Evolutionary conservation across 2,329 filamentous ascomycete species (phyloP).

Genomic region (Exophiala sp.): DNA sequence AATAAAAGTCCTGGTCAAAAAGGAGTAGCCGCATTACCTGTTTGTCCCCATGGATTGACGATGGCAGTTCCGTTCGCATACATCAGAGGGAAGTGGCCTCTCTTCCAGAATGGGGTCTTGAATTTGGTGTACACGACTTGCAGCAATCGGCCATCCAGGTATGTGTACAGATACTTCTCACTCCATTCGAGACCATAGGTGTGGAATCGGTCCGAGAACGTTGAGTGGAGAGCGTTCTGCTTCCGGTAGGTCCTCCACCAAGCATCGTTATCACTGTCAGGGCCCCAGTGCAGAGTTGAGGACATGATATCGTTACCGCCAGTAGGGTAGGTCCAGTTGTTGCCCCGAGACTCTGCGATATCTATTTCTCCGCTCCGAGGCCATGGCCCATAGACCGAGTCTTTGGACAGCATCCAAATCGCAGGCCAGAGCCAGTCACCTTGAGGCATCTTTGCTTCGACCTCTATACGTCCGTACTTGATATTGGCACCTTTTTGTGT

Average conservation of each 20-base stretch:
- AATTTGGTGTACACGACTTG: constrained; percentile 78
- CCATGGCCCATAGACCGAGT: constrained; percentile 69
- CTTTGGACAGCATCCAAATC: constrained; percentile 81
- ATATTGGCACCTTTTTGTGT: constrained; percentile 65
- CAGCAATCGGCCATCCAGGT: constrained; percentile 70
- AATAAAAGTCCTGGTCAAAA: constrained; percentile 72
- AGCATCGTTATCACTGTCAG: constrained; percentile 62
- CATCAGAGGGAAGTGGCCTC: constrained; percentile 60
- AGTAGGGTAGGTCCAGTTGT: constrained; percentile 68
- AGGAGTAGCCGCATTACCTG: constrained; percentile 57
- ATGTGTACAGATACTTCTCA: constrained; percentile 81
- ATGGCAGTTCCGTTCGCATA: constrained; percentile 62
- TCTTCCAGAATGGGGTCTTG: constrained; percentile 59
- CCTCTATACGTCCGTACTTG: constrained; percentile 75
- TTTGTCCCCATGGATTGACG: constrained; percentile 57
- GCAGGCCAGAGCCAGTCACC: constrained; percentile 89
- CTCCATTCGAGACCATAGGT: constrained; percentile 81
- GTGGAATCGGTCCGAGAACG: constrained; percentile 64
- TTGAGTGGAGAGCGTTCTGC: constrained; percentile 66
- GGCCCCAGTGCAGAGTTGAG: constrained; percentile 77
- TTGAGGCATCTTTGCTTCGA: constrained; percentile 65
- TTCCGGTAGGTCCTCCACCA: constrained; percentile 83
- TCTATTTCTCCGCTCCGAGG: constrained; percentile 78
- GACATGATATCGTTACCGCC: constrained; percentile 77
- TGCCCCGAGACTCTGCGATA: constrained; percentile 72